phyloP scores from a whole-genome alignment of 148 eudicot genomes.

The Amaranthus hypochondriacus region DNA sequence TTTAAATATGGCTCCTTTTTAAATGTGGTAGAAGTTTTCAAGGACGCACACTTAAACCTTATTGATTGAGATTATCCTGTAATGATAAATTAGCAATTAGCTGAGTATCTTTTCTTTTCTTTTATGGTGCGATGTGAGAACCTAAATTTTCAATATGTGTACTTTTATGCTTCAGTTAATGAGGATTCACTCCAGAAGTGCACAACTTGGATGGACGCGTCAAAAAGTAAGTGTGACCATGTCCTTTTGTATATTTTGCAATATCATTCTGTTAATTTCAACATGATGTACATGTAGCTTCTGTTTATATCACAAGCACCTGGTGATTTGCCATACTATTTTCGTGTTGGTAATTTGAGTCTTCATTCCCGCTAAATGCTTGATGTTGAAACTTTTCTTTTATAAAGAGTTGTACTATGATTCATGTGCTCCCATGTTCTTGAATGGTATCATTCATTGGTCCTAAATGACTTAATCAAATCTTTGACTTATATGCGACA shows the following conservation, averaged over 20 bases:
- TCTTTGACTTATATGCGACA: neutral
- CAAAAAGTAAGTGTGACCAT: slow-evolving; percentile 55
- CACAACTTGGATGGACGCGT: slow-evolving; percentile 81
- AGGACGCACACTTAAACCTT: neutral
- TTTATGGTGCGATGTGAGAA: neutral
- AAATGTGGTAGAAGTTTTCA: neutral
- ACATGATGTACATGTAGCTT: neutral
- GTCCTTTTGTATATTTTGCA: neutral
- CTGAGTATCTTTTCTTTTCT: neutral
- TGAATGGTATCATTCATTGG: neutral
- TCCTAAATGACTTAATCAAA: neutral
- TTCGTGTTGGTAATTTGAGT: neutral
- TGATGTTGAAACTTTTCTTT: neutral
- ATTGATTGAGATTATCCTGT: slow-evolving; percentile 5
- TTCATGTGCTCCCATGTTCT: neutral
- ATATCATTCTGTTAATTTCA: neutral
- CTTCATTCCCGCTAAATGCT: neutral
- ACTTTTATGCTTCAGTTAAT: slow-evolving; percentile 41
- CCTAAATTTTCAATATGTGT: neutral
- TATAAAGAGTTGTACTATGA: neutral
- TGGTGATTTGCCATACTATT: neutral
- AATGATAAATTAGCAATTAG: neutral
- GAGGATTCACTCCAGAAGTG: slow-evolving; percentile 70
- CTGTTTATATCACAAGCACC: neutral
- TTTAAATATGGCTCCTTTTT: neutral